Conservation (phyloP, 2,329 filamentous ascomycete species). For the Diaporthe amygdali region DNA sequence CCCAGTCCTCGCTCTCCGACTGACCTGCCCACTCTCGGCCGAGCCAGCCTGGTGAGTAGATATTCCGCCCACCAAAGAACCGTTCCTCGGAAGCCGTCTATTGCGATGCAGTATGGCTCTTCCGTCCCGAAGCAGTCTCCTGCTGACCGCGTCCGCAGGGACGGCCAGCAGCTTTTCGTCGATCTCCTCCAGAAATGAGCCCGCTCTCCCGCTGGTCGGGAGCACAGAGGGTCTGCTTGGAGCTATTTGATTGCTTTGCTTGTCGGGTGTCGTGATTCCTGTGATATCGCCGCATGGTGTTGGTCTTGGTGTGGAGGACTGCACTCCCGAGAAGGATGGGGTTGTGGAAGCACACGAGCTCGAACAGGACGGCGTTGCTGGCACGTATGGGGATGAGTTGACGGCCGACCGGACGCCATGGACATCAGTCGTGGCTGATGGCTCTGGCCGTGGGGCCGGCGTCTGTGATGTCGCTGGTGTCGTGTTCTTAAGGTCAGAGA, state of each 20-base stretch:
- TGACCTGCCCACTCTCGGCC: background rate
- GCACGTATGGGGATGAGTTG: background rate
- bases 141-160: background rate
- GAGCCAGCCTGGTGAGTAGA: rapidly evolving
- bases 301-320: background rate
- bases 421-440: background rate
- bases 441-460: background rate
- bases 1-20: rapidly evolving
- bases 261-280: background rate
- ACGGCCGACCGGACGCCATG: no score
- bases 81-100: background rate
- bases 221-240: background rate
- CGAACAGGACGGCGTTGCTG: background rate
- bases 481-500: background rate
- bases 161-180: background rate
- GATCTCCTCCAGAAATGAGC: background rate
- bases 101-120: background rate
- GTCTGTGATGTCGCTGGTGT: background rate
- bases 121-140: background rate
- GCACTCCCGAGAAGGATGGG: background rate
- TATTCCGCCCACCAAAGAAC: background rate
- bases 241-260: no score
- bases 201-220: background rate
- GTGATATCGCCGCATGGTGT: background rate
- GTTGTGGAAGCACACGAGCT: background rate